Evolutionary conservation across 2,329 filamentous ascomycete species (phyloP).

Genomic region (Blastomyces silverae): DNA sequence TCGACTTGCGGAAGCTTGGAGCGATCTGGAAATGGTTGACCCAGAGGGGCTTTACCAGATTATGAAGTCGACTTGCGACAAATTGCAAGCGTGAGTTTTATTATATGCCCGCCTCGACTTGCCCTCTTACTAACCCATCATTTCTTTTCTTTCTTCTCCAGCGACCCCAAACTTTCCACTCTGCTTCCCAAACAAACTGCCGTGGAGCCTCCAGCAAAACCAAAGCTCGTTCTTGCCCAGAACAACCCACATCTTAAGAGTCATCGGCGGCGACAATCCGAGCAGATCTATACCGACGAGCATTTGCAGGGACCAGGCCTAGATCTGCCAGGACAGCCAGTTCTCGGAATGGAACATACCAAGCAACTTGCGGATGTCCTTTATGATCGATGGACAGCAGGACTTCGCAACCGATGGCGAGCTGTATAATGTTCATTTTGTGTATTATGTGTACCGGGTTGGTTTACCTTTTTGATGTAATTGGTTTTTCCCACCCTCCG

Average conservation of each 20-base stretch:
- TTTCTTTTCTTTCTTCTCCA: constrained; percentile 14
- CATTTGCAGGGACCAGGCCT: constrained; percentile 31
- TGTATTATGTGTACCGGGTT: not conserved
- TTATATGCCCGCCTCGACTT: not conserved
- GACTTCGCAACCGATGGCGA: constrained; percentile 65
- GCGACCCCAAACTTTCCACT: constrained; percentile 28
- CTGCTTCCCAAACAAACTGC: constrained; percentile 28
- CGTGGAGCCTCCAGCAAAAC: constrained; percentile 42
- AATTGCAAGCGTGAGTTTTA: constrained; percentile 49
- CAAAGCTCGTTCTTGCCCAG: constrained; percentile 68
- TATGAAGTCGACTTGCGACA: constrained; percentile 68
- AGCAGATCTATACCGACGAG: constrained; percentile 32
- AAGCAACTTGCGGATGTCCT: constrained; percentile 84
- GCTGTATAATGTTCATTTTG: constrained; percentile 23
- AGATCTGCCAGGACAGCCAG: constrained; percentile 51
- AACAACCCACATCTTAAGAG: constrained; percentile 80
- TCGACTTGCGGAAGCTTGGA: constrained; percentile 77
- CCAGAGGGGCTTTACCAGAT: constrained; percentile 86
- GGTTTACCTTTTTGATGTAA: not conserved
- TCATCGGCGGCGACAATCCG: constrained; percentile 59
- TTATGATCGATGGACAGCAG: constrained; percentile 84
- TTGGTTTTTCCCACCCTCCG: not conserved
- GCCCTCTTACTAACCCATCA: not conserved
- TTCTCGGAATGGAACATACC: constrained; percentile 82
- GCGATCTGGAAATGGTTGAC: constrained; percentile 74